Conservation (phyloP, 2,329 filamentous ascomycete species). For the Talaromyces atroroseus region DNA sequence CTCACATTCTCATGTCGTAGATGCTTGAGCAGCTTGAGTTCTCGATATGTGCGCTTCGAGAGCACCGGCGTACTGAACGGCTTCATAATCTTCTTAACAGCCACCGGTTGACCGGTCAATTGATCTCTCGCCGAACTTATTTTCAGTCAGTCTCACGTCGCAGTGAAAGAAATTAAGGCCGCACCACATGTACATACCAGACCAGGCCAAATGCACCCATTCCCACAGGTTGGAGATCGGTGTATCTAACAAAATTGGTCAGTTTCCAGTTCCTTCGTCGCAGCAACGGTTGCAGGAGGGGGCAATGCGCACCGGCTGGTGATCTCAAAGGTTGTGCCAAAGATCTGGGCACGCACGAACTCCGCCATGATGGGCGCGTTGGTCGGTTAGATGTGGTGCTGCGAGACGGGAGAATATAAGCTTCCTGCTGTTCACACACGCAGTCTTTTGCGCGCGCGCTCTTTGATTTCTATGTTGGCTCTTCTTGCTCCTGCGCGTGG, state of each 20-base stretch:
- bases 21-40: conserved; percentile 95
- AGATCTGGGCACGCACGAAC: conserved; percentile 98
- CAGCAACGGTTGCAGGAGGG: not conserved
- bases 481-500: not conserved
- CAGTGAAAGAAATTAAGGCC: not conserved
- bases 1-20: conserved; percentile 89
- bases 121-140: conserved; percentile 91
- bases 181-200: conserved; percentile 59
- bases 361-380: conserved; percentile 72
- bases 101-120: conserved; percentile 92
- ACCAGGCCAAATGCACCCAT: conserved; percentile 99
- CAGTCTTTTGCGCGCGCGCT: not conserved
- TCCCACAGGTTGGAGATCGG: conserved; percentile 94
- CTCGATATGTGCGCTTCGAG: conserved; percentile 94
- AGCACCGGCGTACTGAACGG: conserved; percentile 98
- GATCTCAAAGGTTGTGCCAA: conserved; percentile 99
- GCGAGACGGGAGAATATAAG: not conserved
- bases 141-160: conserved; percentile 17
- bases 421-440: not conserved
- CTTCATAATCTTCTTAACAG: conserved; percentile 99
- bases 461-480: not conserved
- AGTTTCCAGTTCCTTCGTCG: conserved; percentile 16
- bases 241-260: conserved; percentile 61
- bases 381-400: not conserved
- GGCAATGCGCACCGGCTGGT: conserved; percentile 73